Evolutionary conservation across 2,329 filamentous ascomycete genomes (phyloP).

Genomic region (Xylariaceae sp.): DNA sequence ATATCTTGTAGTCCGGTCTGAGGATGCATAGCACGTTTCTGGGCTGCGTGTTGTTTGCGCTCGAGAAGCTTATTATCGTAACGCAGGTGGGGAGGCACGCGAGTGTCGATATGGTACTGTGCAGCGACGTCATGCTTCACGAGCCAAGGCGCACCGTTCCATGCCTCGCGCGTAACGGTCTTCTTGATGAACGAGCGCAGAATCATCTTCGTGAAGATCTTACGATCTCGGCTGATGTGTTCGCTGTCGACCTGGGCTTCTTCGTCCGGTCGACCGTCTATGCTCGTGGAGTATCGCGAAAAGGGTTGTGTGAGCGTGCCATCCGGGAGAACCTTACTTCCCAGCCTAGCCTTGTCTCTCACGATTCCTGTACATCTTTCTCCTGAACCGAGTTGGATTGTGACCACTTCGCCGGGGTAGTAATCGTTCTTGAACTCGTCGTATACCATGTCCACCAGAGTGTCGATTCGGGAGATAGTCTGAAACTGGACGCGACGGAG

Average conservation of each 20-base stretch:
- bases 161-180: constrained; percentile 84
- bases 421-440: constrained; percentile 85
- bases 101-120: constrained; percentile 80
- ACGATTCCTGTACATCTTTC: constrained; percentile 71
- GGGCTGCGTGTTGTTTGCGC: constrained; percentile 66
- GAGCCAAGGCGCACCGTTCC: constrained; percentile 95
- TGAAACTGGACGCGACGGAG: constrained; percentile 89
- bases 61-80: constrained; percentile 77
- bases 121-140: constrained; percentile 83
- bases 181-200: constrained; percentile 92
- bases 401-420: constrained; percentile 82
- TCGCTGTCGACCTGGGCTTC: constrained; percentile 77
- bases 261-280: constrained; percentile 63
- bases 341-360: constrained; percentile 80
- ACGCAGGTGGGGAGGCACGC: constrained; percentile 76
- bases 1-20: constrained; percentile 35
- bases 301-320: constrained; percentile 67
- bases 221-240: constrained; percentile 81
- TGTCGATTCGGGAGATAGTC: constrained; percentile 83
- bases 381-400: constrained; percentile 64
- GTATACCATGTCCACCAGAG: constrained; percentile 64
- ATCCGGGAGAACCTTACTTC: constrained; percentile 58
- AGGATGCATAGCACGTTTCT: constrained; percentile 54
- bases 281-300: constrained; percentile 75
- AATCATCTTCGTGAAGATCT: constrained; percentile 91